Evolutionary conservation across 306 rosid genomes (phyloP), one percentile per base, ranked within the genome.

Genomic region (Rubus parviflorus): DNA sequence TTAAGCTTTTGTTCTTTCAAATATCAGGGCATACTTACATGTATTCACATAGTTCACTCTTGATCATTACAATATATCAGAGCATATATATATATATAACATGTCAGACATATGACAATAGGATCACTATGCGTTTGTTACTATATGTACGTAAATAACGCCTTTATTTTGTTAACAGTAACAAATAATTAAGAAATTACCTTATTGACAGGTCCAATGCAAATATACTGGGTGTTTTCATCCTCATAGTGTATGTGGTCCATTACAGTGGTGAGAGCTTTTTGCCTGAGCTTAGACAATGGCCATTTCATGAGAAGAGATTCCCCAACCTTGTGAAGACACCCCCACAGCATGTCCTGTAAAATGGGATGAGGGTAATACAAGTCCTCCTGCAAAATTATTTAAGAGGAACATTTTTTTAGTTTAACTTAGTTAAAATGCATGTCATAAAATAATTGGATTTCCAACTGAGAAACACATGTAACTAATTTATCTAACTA

Each of bases 151-250:
- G 35, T 30, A 30, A 30, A 30, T 30, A 30, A 30, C 35, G 2
- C 35, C 35, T 30, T 30, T 30, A 30, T 30, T 30, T 30, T 30
- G 35, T 30, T 30, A 30, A 30, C 35, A 1, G 35, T 30, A 30
- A 30, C 2, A 30, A 30, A 30, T 30, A 30, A 30, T 30, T 30
- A 30, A 53, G 22, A 53, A 53, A 30, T 30, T 30, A 88, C 97
- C 96, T 92, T 92, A 60, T 65, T 87, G 60, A 92, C 80, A 7
- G 96, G 90, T 54, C 89, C 97, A 85, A 92, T 56, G 67, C 96
- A 87, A n/a, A 90, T 23, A 49, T 92, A 92, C 38, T 81, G 81
- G 19, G 96, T 86, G 72, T 75, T 85, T 74, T 90, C 66, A 77
- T 90, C 96, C 75, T 92, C 96, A 1, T 87, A 85, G 78, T 90